A percentile compares a stretch with the other conserved stretches of the same genome.
These are phyloP conservation scores for Patellaria atrata DNA, from an alignment of 495 filamentous ascomycete species.

Conservation along the genomic window DNA sequence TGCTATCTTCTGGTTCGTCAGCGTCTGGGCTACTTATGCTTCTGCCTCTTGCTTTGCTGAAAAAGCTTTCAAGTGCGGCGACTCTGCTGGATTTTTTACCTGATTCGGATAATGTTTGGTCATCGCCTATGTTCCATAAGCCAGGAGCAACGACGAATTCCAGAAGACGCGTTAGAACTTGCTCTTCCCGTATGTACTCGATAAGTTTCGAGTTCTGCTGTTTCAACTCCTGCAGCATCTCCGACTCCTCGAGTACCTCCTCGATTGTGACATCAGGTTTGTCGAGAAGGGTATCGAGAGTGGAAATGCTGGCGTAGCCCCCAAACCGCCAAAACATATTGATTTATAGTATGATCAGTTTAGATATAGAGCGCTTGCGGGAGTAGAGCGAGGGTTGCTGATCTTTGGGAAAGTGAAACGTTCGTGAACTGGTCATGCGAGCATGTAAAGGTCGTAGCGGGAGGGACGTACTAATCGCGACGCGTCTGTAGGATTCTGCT, in stretches of 20 bases:
- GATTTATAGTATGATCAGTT: constrained; percentile 18
- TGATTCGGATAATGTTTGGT: constrained; percentile 31
- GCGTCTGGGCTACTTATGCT: constrained; percentile 20
- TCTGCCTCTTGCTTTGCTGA: constrained; percentile 23
- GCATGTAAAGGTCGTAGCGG: too few species aligned
- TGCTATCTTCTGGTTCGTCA: constrained; percentile 27
- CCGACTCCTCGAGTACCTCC: constrained; percentile 88
- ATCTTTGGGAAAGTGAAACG: not conserved
- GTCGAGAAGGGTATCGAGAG: constrained; percentile 90
- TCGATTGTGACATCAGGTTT: constrained; percentile 89
- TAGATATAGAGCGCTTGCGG: constrained; percentile 3
- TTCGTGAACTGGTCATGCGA: not conserved
- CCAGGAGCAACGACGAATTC: constrained; percentile 79
- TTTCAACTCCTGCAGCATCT: constrained; percentile 93
- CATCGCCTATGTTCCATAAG: constrained; percentile 40
- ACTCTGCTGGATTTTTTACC: constrained; percentile 41
- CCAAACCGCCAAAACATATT: constrained; percentile 99
- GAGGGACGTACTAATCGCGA: too few species aligned
- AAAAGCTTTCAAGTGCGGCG: constrained; percentile 18
- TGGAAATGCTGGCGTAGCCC: constrained; percentile 92
- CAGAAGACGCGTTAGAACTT: constrained; percentile 73
- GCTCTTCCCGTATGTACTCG: constrained; percentile 81
- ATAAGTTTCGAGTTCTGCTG: constrained; percentile 96
- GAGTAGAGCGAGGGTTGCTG: constrained; percentile 1
- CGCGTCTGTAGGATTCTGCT: too few species aligned